These are phyloP conservation scores for Lachnellula hyalina DNA, from an alignment of 2,329 filamentous ascomycete genomes.

Conservation along the genomic window DNA sequence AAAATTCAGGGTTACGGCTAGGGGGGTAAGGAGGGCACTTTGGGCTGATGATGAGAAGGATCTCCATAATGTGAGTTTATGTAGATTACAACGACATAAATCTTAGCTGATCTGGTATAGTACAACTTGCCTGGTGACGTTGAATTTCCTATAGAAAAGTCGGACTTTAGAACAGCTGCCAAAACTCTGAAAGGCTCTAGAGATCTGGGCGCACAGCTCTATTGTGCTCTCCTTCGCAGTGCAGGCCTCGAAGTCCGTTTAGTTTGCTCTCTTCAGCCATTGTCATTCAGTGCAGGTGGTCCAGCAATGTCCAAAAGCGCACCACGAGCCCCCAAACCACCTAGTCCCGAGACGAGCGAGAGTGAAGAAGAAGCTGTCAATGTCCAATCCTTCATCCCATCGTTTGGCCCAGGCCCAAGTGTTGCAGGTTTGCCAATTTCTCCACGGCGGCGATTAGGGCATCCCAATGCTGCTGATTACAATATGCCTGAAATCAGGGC, in stretches of 20 bases:
- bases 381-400: constrained; percentile 7
- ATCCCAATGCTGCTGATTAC: constrained; percentile 44
- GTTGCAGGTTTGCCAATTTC: constrained; percentile 13
- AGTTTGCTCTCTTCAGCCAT: constrained; percentile 82
- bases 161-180: constrained; percentile 68
- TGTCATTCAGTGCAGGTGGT: constrained; percentile 43
- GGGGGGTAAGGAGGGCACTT: constrained; percentile 62
- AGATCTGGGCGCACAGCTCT: constrained; percentile 84
- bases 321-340: constrained; percentile 14
- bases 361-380: constrained; percentile 18
- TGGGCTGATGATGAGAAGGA: constrained; percentile 69
- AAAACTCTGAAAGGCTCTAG: constrained; percentile 70
- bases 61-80: constrained; percentile 47
- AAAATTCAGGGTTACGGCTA: constrained; percentile 65
- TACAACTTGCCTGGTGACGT: constrained; percentile 31
- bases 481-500: constrained; percentile 40
- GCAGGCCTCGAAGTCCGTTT: constrained; percentile 76
- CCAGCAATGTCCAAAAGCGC: constrained; percentile 33
- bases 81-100: not conserved
- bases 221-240: constrained; percentile 80
- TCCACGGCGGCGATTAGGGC: constrained; percentile 29
- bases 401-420: constrained; percentile 8
- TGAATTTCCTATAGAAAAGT: constrained; percentile 63
- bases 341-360: constrained; percentile 32
- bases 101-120: constrained; percentile 10